phyloP scores from a whole-genome alignment of 176 grass and related monocot species.

The Miscanthus lutarioriparius region DNA sequence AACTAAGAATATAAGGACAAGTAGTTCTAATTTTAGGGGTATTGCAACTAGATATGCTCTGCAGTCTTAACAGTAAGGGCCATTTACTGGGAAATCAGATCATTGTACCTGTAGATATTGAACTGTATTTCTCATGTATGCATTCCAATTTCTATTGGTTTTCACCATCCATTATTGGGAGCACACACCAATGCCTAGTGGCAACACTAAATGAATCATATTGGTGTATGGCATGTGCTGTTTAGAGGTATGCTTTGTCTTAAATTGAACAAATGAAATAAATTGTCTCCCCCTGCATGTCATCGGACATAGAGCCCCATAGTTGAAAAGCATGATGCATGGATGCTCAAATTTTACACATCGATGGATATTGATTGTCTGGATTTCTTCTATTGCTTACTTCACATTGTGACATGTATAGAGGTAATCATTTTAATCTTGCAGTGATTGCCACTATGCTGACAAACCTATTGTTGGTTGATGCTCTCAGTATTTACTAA shows the following conservation, averaged over 20 bases:
- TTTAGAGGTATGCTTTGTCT: neutral
- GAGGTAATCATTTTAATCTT: neutral
- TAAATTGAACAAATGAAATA: neutral
- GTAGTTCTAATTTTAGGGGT: neutral
- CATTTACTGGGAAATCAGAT: slow-evolving; percentile 14
- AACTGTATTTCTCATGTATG: neutral
- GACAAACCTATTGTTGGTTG: neutral
- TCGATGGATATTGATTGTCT: neutral
- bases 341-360: neutral
- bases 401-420: neutral
- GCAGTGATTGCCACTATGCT: neutral
- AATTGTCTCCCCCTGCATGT: neutral
- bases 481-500: neutral
- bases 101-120: neutral
- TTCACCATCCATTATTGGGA: neutral
- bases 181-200: neutral
- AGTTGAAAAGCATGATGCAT: neutral
- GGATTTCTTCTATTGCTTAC: neutral
- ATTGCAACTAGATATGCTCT: neutral
- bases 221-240: neutral
- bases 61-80: neutral
- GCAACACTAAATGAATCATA: neutral
- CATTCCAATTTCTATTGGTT: neutral
- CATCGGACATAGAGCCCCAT: neutral
- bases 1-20: neutral